Conservation (phyloP, 2,329 filamentous ascomycete species). For the Diaporthe sp. region DNA sequence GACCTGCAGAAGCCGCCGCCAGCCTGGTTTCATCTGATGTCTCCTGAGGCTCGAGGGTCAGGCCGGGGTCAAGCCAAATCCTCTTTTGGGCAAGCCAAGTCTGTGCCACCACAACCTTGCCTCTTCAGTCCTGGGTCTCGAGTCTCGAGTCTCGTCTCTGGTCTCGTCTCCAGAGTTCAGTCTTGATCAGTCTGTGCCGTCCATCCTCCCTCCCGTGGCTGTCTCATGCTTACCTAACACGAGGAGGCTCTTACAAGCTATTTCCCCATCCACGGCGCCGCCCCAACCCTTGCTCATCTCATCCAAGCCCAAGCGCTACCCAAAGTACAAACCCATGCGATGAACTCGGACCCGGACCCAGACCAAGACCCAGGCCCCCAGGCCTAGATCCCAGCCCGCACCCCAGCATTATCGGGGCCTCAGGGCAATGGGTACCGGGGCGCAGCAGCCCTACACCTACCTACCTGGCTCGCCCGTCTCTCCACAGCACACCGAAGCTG, state of each 20-base stretch:
- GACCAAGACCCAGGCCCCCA: not conserved
- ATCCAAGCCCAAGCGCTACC: constrained; percentile 14
- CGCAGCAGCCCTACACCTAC: constrained; percentile 23
- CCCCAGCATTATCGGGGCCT: not conserved
- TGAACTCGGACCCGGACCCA: constrained; percentile 10
- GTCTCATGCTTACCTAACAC: constrained; percentile 27
- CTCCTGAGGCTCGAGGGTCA: constrained; percentile 20
- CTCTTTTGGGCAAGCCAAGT: constrained; percentile 2
- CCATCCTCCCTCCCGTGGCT: not conserved
- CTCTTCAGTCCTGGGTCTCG: not conserved
- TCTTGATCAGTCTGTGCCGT: not conserved
- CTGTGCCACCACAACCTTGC: not conserved
- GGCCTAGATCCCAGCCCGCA: not conserved
- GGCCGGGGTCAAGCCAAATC: not conserved
- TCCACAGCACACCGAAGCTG: constrained; percentile 19
- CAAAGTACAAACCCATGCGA: constrained; percentile 15
- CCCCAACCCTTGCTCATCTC: not conserved
- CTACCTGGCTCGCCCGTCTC: not conserved
- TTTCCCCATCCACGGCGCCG: not conserved
- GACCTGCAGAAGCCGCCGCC: constrained; percentile 35
- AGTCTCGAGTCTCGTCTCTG: not conserved
- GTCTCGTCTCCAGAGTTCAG: not conserved
- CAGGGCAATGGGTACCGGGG: not conserved
- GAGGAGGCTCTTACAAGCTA: not conserved
- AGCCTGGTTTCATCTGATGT: constrained; percentile 39